phyloP scores from a whole-genome alignment of 2,329 filamentous ascomycete genomes.

The Diaporthe batatas region DNA sequence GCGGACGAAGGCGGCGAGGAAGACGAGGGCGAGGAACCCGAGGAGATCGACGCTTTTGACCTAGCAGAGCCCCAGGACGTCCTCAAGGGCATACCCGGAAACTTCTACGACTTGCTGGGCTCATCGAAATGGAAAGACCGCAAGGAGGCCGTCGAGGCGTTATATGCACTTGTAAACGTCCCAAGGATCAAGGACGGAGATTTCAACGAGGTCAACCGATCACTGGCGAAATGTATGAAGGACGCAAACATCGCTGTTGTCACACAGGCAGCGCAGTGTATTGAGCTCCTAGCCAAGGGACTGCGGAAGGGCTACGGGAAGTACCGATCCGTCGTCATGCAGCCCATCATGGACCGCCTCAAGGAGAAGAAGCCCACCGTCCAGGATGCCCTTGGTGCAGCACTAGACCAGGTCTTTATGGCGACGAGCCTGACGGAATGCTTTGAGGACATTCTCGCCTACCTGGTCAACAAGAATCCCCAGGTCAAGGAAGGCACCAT shows the following conservation, averaged over 20 bases:
- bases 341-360: conserved; percentile 91
- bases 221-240: conserved; percentile 96
- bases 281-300: conserved; percentile 89
- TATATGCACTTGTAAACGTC: conserved; percentile 82
- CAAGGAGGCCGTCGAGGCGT: conserved; percentile 90
- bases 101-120: conserved; percentile 85
- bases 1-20: conserved; percentile 71
- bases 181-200: conserved; percentile 92
- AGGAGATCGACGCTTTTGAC: conserved; percentile 84
- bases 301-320: conserved; percentile 82
- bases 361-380: conserved; percentile 97
- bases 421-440: conserved; percentile 84
- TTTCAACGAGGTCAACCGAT: conserved; percentile 86
- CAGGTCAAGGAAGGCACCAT: conserved; percentile 97
- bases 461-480: conserved; percentile 93
- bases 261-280: conserved; percentile 91
- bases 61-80: conserved; percentile 91
- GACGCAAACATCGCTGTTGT: conserved; percentile 98
- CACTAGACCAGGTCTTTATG: conserved; percentile 78
- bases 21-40: conserved; percentile 71
- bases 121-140: conserved; percentile 99
- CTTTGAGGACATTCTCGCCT: conserved; percentile 89
- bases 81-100: conserved; percentile 81
- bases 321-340: conserved; percentile 84
- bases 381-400: conserved; percentile 86